Conservation (phyloP, 495 filamentous ascomycete species). For the Aspergillus ellipticus region DNA sequence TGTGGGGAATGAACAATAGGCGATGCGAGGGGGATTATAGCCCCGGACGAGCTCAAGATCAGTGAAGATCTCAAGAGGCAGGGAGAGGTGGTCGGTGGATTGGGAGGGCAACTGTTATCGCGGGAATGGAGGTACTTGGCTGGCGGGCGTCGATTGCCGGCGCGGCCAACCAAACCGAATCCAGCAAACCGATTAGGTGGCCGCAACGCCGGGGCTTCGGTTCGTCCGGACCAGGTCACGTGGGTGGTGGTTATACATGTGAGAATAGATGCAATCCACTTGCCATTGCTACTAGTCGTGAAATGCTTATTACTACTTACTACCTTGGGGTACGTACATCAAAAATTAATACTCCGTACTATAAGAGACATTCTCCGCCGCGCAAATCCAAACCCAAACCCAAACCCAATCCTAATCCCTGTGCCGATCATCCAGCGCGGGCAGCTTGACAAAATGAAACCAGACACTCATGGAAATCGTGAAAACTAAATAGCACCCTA, state of each 20-base stretch:
- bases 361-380: neutral
- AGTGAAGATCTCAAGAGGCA: slow-evolving; percentile 16
- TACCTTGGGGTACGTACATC: no score
- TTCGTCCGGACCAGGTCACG: slow-evolving; percentile 17
- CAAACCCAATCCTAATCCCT: neutral
- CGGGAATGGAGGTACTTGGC: neutral
- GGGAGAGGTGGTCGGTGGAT: neutral
- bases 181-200: slow-evolving; percentile 12
- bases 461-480: neutral
- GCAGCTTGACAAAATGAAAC: neutral
- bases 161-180: no score
- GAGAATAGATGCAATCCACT: neutral
- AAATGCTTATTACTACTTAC: neutral
- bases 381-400: neutral
- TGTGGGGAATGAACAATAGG: neutral
- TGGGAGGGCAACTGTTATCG: neutral
- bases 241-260: neutral
- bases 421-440: neutral
- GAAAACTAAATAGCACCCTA: neutral
- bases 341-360: neutral
- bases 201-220: slow-evolving; percentile 8
- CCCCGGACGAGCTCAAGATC: slow-evolving; percentile 11
- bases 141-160: no score
- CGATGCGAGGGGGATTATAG: neutral
- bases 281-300: neutral